Evolutionary conservation across 306 rosid species (phyloP), one percentile per base, ranked within the genome.

Genomic region (Elaeagnus macrophylla): DNA sequence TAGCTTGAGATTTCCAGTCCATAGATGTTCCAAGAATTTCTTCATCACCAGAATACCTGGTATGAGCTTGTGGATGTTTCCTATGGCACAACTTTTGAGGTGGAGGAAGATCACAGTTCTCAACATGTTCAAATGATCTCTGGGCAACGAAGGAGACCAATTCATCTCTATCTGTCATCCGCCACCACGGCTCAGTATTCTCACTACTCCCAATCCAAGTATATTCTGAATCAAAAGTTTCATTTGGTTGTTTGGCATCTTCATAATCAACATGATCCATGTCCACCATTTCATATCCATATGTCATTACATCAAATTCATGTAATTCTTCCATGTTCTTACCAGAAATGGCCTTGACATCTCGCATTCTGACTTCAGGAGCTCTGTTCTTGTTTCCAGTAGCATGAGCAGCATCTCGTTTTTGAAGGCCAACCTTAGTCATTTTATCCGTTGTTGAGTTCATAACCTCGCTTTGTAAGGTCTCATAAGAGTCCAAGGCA

Each of bases 51-150:
- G 60, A 40, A 54, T 45, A 60, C 13, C 74, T 53, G 25, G 54
- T 57, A 48, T 48, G 59, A 60, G 77, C 67, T 72, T 61, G 54
- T 39, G 91, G 74, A 57, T 58, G 63, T 49, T 72, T 72, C 57
- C 72, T 67, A 48, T 55, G 60, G 66, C 74, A 82, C 57, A 63
- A 74, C 69, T 77, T 87, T 65, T 80, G 72, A 48, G 99, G 99
- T 32, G 99, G 99, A 45, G 99, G 99, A 59, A 87, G 99, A 76
- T 91, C 96, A 57, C 96, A 91, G 67, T 91, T 91, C 75, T 78
- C 93, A 10, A 87, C 39, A 67, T 62, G 77, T 59, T 78, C 50
- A 37, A 76, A 75, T 20, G 83, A 75, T 67, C 70, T 87, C 68
- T 64, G 71, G 0, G 73, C 69, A 66, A 84, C 82, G 59, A 85